phyloP scores from a whole-genome alignment of 2,329 filamentous ascomycete genomes.

The Colletotrichum sp. region DNA sequence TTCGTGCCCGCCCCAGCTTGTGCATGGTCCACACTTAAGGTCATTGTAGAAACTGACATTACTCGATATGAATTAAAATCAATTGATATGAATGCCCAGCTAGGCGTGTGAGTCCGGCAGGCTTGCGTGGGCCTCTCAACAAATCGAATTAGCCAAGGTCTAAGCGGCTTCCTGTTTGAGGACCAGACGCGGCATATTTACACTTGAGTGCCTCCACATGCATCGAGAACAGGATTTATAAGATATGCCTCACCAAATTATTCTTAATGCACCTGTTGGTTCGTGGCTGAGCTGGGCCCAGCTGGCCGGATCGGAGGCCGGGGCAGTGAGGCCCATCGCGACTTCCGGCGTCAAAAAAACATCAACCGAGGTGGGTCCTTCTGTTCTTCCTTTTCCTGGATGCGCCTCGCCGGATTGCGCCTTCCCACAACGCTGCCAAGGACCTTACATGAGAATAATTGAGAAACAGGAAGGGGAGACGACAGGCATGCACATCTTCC shows the following conservation, averaged over 20 bases:
- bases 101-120: neutral
- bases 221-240: neutral
- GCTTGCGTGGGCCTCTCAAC: neutral
- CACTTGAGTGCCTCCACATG: neutral
- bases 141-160: neutral
- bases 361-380: neutral
- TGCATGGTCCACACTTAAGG: fast-evolving
- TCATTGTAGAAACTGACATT: neutral
- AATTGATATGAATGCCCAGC: neutral
- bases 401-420: neutral
- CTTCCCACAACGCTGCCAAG: neutral
- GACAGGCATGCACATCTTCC: neutral
- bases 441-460: neutral
- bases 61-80: neutral
- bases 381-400: neutral
- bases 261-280: neutral
- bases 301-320: neutral
- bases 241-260: neutral
- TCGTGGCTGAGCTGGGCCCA: neutral
- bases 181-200: neutral
- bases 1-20: neutral
- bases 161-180: neutral
- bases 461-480: neutral
- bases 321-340: neutral
- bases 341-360: neutral